Percentiles rank a stretch among this genome's conserved stretches.
Conservation (phyloP, 257 asterid genomes). For the Solanum arcanum region DNA sequence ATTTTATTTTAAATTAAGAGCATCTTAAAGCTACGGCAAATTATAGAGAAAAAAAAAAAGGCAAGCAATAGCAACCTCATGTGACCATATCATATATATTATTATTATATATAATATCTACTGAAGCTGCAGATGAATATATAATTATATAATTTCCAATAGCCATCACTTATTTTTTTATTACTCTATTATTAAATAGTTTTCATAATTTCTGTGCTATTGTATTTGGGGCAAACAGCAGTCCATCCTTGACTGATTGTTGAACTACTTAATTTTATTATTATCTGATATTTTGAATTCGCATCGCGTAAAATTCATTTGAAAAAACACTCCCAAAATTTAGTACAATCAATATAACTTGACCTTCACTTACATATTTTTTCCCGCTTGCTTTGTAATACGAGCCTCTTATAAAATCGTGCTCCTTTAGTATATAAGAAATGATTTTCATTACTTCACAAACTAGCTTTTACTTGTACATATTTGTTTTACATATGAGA, state of each 20-base stretch:
- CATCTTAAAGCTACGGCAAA: not conserved
- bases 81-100: not conserved
- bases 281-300: not conserved
- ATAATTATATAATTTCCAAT: not conserved
- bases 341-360: not conserved
- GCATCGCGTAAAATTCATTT: not conserved
- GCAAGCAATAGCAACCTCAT: not conserved
- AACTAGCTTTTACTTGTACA: not conserved
- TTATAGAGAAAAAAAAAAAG: not conserved
- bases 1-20: not conserved
- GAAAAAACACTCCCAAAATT: accelerated
- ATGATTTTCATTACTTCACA: not conserved
- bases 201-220: not conserved
- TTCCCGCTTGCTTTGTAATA: not conserved
- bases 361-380: not conserved
- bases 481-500: not conserved
- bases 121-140: not conserved
- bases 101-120: not conserved
- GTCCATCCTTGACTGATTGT: not conserved
- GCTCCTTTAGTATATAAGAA: not conserved
- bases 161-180: not conserved
- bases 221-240: not conserved
- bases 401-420: not conserved
- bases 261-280: not conserved
- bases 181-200: not conserved